phyloP scores from a whole-genome alignment of 164 flowering plant genomes.

The Buxus sempervirens region DNA sequence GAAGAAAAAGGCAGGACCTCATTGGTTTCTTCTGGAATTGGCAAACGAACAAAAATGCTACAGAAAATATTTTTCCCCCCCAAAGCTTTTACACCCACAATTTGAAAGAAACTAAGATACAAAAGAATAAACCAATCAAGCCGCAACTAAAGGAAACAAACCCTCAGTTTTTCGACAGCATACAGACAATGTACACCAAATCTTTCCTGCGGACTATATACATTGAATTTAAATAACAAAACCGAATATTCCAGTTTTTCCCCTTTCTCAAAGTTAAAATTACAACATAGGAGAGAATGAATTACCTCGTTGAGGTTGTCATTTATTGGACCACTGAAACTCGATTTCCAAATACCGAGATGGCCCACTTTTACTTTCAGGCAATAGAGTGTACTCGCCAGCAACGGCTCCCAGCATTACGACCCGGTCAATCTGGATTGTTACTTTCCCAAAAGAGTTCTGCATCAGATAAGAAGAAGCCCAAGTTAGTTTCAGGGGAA shows the following conservation, averaged over 20 bases:
- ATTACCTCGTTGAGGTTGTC: slow-evolving; percentile 13
- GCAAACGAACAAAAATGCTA: not conserved
- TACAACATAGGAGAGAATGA: not conserved
- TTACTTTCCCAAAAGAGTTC: slow-evolving; percentile 96
- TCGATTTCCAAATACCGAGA: slow-evolving; percentile 88
- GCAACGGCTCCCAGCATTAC: slow-evolving; percentile 95
- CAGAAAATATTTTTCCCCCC: slow-evolving; percentile 9
- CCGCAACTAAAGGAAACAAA: not conserved
- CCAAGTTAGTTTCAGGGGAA: slow-evolving; percentile 4
- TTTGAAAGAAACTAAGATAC: slow-evolving; percentile 19
- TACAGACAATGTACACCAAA: slow-evolving; percentile 21
- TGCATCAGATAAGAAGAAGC: slow-evolving; percentile 27
- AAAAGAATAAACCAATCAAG: slow-evolving; percentile 38
- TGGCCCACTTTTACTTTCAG: slow-evolving; percentile 86
- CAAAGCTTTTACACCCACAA: not conserved
- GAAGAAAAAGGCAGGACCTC: not conserved
- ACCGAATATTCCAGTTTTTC: not conserved
- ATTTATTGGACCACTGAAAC: slow-evolving; percentile 93
- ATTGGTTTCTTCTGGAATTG: slow-evolving; percentile 4
- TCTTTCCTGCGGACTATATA: slow-evolving; percentile 30
- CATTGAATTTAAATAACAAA: slow-evolving; percentile 22
- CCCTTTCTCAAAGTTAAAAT: slow-evolving; percentile 12
- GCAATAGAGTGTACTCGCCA: slow-evolving; percentile 85
- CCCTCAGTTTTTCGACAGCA: slow-evolving; percentile 6
- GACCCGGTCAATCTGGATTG: slow-evolving; percentile 93